These are phyloP conservation scores for Pestalotiopsis sp. DNA, from an alignment of 2,329 filamentous ascomycete species.

Conservation along the genomic window DNA sequence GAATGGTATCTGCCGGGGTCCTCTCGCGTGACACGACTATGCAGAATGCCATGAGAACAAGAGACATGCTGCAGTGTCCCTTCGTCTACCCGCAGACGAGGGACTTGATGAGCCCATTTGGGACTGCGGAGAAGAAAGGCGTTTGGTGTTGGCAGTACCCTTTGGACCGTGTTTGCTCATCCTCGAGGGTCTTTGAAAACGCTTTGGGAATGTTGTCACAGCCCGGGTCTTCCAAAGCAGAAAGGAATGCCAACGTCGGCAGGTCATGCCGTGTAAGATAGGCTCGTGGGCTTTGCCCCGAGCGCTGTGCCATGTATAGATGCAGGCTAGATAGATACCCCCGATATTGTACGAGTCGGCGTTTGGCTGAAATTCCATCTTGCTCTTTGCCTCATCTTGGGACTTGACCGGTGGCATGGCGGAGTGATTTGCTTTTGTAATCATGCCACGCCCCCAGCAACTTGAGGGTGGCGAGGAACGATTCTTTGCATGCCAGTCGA, in stretches of 20 bases:
- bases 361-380: background rate
- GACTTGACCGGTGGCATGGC: background rate
- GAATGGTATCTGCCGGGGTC: conserved; percentile 22
- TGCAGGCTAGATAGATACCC: background rate
- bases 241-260: background rate
- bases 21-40: conserved; percentile 18
- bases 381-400: background rate
- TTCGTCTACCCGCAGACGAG: conserved; percentile 22
- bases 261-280: background rate
- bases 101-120: conserved; percentile 6
- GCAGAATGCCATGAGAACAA: conserved; percentile 18
- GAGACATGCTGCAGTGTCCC: conserved; percentile 18
- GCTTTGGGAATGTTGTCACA: background rate
- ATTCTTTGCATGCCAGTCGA: too few relatives aligned
- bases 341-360: background rate
- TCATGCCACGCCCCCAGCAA: too few relatives aligned
- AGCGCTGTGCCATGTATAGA: background rate
- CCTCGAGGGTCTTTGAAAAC: background rate
- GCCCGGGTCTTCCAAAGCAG: background rate
- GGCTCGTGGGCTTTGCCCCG: background rate
- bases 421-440: background rate
- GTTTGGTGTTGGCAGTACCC: background rate
- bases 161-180: background rate
- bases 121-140: background rate
- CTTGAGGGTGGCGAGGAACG: too few relatives aligned